phyloP scores from a whole-genome alignment of 768 basidiomycete genomes.

The Grammothele lineata region DNA sequence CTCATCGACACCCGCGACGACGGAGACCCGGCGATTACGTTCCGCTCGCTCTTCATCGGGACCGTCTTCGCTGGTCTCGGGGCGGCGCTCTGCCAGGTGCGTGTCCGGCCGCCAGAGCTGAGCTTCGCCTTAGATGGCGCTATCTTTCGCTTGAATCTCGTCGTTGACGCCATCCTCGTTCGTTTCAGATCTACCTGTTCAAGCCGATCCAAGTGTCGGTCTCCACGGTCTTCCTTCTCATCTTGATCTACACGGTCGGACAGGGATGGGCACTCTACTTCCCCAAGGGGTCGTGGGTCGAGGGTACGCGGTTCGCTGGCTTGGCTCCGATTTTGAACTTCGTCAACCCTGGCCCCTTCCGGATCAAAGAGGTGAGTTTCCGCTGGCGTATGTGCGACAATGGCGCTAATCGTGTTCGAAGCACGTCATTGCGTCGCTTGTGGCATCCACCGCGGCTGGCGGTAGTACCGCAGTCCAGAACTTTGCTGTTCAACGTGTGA shows the following conservation, averaged over 20 bases:
- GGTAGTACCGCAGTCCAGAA: conserved; percentile 54
- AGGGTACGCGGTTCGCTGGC: conserved; percentile 39
- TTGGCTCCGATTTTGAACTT: conserved; percentile 41
- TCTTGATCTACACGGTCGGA: conserved; percentile 50
- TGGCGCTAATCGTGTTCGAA: too few relatives aligned
- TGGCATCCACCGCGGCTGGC: conserved; percentile 52
- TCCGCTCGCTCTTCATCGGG: conserved; percentile 51
- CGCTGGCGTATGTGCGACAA: too few relatives aligned
- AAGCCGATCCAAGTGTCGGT: conserved; percentile 52
- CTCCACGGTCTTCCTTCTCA: conserved; percentile 53
- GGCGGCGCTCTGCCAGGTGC: conserved; percentile 53
- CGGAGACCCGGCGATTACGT: conserved; percentile 49
- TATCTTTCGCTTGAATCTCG: too few relatives aligned
- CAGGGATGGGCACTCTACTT: conserved; percentile 46
- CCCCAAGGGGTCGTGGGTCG: conserved; percentile 38
- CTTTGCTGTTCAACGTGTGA: conserved; percentile 56
- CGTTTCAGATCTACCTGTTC: conserved; percentile 52
- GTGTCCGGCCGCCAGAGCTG: too few relatives aligned
- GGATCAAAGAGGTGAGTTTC: conserved; percentile 59
- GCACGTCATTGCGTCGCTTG: conserved; percentile 55
- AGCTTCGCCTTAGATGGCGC: too few relatives aligned
- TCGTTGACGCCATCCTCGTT: neutral
- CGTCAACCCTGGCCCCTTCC: conserved; percentile 55
- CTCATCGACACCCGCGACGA: conserved; percentile 58
- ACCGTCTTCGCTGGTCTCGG: conserved; percentile 54